Conservation (phyloP, 75 land plant species). For the Larix kaempferi region DNA sequence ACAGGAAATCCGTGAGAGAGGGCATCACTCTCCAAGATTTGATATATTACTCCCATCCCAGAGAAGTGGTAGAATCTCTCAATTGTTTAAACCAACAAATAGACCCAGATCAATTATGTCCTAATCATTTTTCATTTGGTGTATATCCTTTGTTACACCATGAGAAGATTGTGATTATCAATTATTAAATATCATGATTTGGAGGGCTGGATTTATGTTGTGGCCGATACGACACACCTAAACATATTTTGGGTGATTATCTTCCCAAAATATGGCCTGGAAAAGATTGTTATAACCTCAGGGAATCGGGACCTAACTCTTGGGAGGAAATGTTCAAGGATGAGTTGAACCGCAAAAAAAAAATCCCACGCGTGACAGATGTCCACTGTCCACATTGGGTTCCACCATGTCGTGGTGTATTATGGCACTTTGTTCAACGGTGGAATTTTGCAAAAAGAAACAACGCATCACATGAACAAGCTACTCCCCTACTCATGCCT, state of each 20-base stretch:
- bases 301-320: conserved; percentile 97
- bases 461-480: conserved; percentile 90
- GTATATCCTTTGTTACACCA: conserved; percentile 98
- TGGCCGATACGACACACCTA: conserved; percentile 86
- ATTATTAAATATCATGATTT: conserved; percentile 79
- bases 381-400: conserved; percentile 99
- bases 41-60: no score
- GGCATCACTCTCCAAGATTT: no score
- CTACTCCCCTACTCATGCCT: conserved; percentile 91
- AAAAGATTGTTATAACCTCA: conserved; percentile 89
- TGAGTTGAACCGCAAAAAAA: conserved; percentile 79
- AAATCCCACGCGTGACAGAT: conserved; percentile 96
- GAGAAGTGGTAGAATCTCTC: no score
- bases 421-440: conserved; percentile 96
- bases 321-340: conserved; percentile 99
- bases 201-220: conserved; percentile 97
- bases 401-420: conserved; percentile 96
- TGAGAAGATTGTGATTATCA: conserved; percentile 96
- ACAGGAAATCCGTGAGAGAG: no score
- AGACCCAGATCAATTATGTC: conserved; percentile 22
- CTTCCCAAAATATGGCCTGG: conserved; percentile 86
- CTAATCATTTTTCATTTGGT: conserved; percentile 91
- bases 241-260: conserved; percentile 72
- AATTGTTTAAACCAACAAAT: no score
- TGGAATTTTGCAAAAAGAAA: conserved; percentile 99